Evolutionary conservation across 257 asterid genomes (phyloP), one percentile per base, ranked within the genome.

Genomic region (Thymus mandschuricus): DNA sequence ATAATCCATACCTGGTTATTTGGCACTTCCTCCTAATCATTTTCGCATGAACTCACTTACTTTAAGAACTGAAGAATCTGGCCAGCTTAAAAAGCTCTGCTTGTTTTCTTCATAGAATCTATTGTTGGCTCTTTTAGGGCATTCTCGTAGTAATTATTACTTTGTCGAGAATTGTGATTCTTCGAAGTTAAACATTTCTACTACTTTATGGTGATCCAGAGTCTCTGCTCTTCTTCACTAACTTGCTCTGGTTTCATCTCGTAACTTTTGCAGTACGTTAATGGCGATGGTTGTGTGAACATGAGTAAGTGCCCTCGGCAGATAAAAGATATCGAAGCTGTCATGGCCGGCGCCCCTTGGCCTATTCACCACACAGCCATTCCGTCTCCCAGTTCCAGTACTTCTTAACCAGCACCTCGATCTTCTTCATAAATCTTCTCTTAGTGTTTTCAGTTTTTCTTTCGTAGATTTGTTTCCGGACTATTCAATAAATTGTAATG

Each of bases 281-380:
- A 88, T 8, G 60, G 72, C 3, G 78, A 68, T 75, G 98, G 97
- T 28, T 91, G 97, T 61, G 77, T 86, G 79, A 94, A 94, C 85
- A 85, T 94, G 99, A 88, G 86, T 61, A 94, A 89, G 76, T 79
- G 86, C 63, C 97, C 99, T 3, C 87, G 97, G 50, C 86, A 85
- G 86, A 82, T 91, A 70, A 72, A 80, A 70, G 97, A 94, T 54
- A 91, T 94, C 4, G 99, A 94, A 79, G 95, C 95, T 60, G 97
- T 94, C 58, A 94, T 91, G 97, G 96, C 84, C 5, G 99, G 99
- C 49, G 92, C 83, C 30, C 87, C 97, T 13, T 94, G 97, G 99
- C 90, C 90, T 8, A 86, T 94, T 48, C 67, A 76, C 44, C 74
- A 49, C 75, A 73, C 83, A 6, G 45, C 66, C 62, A 6, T 68